phyloP scores from a whole-genome alignment of 306 rosid genomes.

The Glycyrrhiza uralensis region DNA sequence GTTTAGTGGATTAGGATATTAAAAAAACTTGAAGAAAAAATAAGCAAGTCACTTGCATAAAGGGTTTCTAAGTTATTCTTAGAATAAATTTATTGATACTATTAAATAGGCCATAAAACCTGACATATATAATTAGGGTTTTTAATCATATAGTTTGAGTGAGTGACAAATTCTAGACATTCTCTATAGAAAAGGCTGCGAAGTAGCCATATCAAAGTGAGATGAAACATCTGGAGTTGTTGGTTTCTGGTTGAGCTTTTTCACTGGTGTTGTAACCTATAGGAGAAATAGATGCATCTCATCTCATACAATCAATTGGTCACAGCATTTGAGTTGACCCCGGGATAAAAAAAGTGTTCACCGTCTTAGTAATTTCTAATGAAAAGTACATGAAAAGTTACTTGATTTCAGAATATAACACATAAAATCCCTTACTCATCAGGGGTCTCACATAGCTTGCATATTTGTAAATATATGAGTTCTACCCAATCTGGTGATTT shows the following conservation, averaged over 20 bases:
- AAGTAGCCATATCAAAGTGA: background rate
- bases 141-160: background rate
- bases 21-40: background rate
- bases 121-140: background rate
- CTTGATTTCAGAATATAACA: background rate
- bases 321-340: background rate
- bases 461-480: background rate
- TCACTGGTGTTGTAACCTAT: background rate
- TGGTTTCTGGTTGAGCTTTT: background rate
- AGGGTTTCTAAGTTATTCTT: background rate
- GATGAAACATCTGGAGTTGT: background rate
- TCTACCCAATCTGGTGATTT: background rate
- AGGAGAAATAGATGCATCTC: background rate
- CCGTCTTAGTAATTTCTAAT: background rate
- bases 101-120: background rate
- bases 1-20: background rate
- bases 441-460: background rate
- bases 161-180: background rate
- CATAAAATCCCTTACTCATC: background rate
- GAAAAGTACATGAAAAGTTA: background rate
- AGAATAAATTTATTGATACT: background rate
- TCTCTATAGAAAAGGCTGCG: background rate
- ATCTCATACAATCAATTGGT: background rate
- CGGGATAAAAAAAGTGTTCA: background rate
- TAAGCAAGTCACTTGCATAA: background rate